Conservation (phyloP, 208 protist species). For the Novymonas esmeraldas region DNA sequence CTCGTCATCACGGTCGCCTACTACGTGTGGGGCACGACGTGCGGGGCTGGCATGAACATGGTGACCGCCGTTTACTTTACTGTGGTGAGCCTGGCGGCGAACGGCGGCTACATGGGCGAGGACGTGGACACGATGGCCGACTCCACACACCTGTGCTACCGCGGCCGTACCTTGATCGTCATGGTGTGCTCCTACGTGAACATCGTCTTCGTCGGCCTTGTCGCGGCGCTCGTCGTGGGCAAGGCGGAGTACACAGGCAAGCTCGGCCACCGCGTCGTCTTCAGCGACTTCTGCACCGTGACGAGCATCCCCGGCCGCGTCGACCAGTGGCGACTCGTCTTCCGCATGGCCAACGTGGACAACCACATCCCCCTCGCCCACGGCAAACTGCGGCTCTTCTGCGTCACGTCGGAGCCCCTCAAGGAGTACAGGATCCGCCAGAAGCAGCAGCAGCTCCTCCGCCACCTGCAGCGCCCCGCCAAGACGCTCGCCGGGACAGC, state of each 20-base stretch:
- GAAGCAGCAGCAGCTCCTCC: slow-evolving; percentile 33
- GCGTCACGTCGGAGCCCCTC: slow-evolving; percentile 57
- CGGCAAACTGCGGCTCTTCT: slow-evolving; percentile 73
- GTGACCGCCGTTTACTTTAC: slow-evolving; percentile 79
- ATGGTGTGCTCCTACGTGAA: slow-evolving; percentile 81
- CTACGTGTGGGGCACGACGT: slow-evolving; percentile 57
- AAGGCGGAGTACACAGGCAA: slow-evolving; percentile 76
- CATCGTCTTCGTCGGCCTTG: slow-evolving; percentile 85
- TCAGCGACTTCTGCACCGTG: slow-evolving; percentile 82
- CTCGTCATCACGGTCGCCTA: slow-evolving; percentile 54
- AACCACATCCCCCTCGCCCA: slow-evolving; percentile 60
- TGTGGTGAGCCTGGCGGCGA: slow-evolving; percentile 81
- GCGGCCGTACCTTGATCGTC: slow-evolving; percentile 70
- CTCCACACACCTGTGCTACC: slow-evolving; percentile 65
- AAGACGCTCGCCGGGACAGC: slow-evolving; percentile 8
- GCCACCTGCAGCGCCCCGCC: not conserved
- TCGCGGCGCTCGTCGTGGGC: slow-evolving; percentile 82
- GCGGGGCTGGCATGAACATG: slow-evolving; percentile 50
- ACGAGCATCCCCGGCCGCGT: slow-evolving; percentile 41
- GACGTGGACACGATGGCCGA: slow-evolving; percentile 61
- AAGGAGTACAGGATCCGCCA: slow-evolving; percentile 45
- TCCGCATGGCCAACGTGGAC: slow-evolving; percentile 83
- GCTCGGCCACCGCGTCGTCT: slow-evolving; percentile 77
- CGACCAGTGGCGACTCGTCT: slow-evolving; percentile 58
- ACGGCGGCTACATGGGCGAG: slow-evolving; percentile 87